Conservation (phyloP, 2,329 filamentous ascomycete species). For the Colletotrichum scovillei region DNA sequence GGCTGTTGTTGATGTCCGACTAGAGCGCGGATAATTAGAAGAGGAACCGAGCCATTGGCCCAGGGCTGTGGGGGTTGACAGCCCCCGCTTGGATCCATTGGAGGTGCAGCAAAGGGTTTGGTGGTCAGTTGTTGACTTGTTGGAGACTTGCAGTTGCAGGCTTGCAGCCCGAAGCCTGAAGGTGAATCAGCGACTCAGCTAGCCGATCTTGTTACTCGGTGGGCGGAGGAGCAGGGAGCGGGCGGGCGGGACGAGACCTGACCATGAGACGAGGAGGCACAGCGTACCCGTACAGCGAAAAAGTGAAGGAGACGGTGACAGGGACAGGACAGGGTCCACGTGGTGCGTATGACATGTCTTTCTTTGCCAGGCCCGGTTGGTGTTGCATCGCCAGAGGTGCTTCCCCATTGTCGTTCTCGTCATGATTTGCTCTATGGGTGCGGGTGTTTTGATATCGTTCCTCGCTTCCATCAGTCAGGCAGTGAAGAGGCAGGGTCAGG, state of each 20-base stretch:
- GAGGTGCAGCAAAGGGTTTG: not conserved
- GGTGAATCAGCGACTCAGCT: constrained; percentile 24
- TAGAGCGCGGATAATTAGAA: constrained; percentile 13
- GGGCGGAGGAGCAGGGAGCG: constrained; percentile 30
- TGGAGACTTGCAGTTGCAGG: not conserved
- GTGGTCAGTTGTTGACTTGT: not conserved
- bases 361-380: constrained; percentile 16
- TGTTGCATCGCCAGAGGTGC: constrained; percentile 7
- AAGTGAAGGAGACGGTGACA: constrained; percentile 11
- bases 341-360: constrained; percentile 34
- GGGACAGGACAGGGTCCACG: constrained; percentile 36
- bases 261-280: constrained; percentile 10
- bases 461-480: not conserved
- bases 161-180: not conserved
- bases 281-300: constrained; percentile 12
- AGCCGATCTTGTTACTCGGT: constrained; percentile 26
- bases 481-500: not conserved
- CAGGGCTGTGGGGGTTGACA: not conserved
- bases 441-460: not conserved
- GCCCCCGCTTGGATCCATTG: not conserved
- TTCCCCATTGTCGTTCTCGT: not conserved
- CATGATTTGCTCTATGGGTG: not conserved
- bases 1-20: constrained; percentile 33
- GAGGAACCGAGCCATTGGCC: constrained; percentile 20
- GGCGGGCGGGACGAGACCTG: constrained; percentile 24